These are phyloP conservation scores for Tolypocladium ophioglossoides DNA, from an alignment of 2,329 filamentous ascomycete species.

Conservation along the genomic window DNA sequence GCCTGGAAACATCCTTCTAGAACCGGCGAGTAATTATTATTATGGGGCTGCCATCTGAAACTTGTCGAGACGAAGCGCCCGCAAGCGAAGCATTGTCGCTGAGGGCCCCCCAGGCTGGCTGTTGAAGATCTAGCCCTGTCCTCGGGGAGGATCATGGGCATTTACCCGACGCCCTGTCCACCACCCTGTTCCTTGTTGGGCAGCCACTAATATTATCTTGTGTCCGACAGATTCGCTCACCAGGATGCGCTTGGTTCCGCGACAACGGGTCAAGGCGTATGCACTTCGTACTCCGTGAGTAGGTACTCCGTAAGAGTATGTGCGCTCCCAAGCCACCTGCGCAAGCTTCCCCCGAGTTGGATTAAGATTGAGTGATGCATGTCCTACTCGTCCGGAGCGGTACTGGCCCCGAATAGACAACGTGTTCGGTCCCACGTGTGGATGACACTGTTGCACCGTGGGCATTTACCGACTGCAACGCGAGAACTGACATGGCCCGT, in stretches of 20 bases:
- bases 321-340: neutral
- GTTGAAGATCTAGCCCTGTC: neutral
- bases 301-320: too few species aligned
- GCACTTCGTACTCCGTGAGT: neutral
- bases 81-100: neutral
- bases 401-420: neutral
- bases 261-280: neutral
- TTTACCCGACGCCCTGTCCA: neutral
- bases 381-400: neutral
- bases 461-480: neutral
- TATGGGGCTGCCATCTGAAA: neutral
- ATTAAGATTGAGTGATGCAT: neutral
- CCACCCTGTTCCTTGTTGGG: neutral
- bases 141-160: neutral
- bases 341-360: neutral
- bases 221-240: neutral
- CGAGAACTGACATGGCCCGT: neutral
- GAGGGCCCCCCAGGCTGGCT: neutral
- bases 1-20: neutral
- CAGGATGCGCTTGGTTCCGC: neutral
- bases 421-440: neutral
- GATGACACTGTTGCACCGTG: neutral
- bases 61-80: neutral
- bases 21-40: neutral
- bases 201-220: neutral